Conservation (phyloP, 768 basidiomycete species). For the Boletus tomentosulus region DNA sequence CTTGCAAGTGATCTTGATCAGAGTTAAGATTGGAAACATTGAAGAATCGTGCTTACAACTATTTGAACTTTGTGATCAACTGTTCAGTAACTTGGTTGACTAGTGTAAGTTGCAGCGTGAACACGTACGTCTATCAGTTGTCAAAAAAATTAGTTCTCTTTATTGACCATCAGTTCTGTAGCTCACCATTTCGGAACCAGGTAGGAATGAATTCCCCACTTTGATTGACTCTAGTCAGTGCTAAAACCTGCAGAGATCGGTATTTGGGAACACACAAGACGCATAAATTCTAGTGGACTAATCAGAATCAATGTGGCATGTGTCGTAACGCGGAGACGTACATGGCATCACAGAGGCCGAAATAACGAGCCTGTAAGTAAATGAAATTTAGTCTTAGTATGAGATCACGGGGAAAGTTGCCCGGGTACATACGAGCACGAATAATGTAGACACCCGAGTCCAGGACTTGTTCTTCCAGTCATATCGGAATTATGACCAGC, state of each 20-base stretch:
- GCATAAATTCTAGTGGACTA: background rate
- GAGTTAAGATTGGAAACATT: background rate
- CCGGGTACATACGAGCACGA: background rate
- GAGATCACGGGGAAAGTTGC: background rate
- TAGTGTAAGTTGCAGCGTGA: background rate
- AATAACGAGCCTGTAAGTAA: background rate
- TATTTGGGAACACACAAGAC: background rate
- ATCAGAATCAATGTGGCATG: background rate
- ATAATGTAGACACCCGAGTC: background rate
- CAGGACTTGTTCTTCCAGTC: background rate
- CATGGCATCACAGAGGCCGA: background rate
- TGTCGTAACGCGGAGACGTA: background rate
- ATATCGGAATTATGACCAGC: background rate
- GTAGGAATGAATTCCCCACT: background rate
- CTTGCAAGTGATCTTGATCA: background rate
- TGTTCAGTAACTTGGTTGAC: background rate
- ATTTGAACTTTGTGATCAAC: background rate
- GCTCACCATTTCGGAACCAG: background rate
- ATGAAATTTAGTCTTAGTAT: background rate
- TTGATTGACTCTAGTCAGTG: background rate
- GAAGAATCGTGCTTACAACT: background rate
- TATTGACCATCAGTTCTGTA: background rate
- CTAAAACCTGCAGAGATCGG: background rate
- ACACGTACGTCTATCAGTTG: background rate
- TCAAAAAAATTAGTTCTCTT: no score